Base-by-base conservation (phyloP, 2,329 filamentous ascomycete species). In the Stenocarpella maydis region DNA sequence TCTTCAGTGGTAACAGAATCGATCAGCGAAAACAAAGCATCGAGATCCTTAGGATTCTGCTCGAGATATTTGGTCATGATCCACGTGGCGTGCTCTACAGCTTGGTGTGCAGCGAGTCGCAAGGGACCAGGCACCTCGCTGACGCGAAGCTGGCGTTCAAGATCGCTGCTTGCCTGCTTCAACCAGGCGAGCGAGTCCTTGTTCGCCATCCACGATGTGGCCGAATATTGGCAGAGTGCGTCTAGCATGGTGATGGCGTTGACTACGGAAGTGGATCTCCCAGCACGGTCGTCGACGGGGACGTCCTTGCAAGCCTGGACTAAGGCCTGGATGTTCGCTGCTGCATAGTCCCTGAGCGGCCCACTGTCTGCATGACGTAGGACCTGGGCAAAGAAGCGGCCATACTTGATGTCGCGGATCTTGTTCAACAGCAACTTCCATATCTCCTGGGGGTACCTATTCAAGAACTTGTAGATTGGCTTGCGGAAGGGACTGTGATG, bases 381-480 rank as follows among this genome's bases (percentile, higher is more conserved):
- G 17, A 97, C 89, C 78, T 99, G 96, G 0, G 94, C 92, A 72
- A 99, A 90, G 79, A 99, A 93, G 19, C 96, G 90, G 3, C 97
- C 96, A 75, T 97, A 97, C 71, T 90, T 92, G 75, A 95, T 87
- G 61, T 98, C 93, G 70, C 93, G 92, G 67, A 98, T 84, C 75
- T 91, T 93, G 28, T 87, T 87, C n/a, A 91, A 84, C 72, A 98
- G 91, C 75, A 94, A 91, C 1, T 85, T 81, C 91, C 94, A 97
- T 6, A 95, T 89, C 76, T 99, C 95, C 72, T 92, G 92, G 0
- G 96, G 91, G 77, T 98, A 99, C 70, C 94, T 89, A 79, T 97
- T 97, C 71, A 99, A 87, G 78, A 97, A 99, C 76, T 94, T 93
- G 79, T 97, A 94, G 24, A 99, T 86, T 0, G 96, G 95, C 69